Base-by-base conservation (phyloP, 345 rosid genomes). In the Lepidium didymum region DNA sequence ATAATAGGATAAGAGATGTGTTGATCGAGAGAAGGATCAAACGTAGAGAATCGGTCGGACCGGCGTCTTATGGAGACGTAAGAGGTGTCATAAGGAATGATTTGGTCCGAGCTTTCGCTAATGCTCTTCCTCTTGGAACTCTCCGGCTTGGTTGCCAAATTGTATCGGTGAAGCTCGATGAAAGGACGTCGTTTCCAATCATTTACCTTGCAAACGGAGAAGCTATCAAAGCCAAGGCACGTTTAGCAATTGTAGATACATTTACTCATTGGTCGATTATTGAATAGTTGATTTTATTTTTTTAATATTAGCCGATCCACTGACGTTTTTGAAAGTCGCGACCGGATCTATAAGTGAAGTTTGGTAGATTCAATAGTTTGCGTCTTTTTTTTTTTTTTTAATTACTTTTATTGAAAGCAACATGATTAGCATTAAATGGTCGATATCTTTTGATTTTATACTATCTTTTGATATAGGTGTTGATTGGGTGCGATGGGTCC, bases 401-500 rank as follows among this genome's bases (percentile, higher is more conserved):
- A 31, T 15, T 8, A 42, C 2, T 54, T 54, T 4, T 7, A 10
- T n/a, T 60, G 54, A 62, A 8, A 71, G 70, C 55, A 12, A 62
- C 69, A 55, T 55, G 64, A 25, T 55, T 16, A 13, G 56, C 35
- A 47, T 33, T 36, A 64, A 56, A 52, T 42, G 29, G 64, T 42
- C 3, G 5, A 50, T 35, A 59, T 55, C 14, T 8, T n/a, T 10
- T n/a, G 8, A 19, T 9, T 19, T 1, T 8, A 33, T 42, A 33
- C 0, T 8, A 31, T 43, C 5, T 13, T 42, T 37, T 7, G 6
- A 11, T 74, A 5, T 31, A 79, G 77, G 66, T 75, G 60, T 59
- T 85, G 73, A 81, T 82, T 18, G 90, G 81, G 10, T 85, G 88
- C 31, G 90, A 87, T 10, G 88, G 90, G 27, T 77, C 74, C 23